phyloP scores from a whole-genome alignment of 805 yeast genomes.

The Cephaloascus albidus region DNA sequence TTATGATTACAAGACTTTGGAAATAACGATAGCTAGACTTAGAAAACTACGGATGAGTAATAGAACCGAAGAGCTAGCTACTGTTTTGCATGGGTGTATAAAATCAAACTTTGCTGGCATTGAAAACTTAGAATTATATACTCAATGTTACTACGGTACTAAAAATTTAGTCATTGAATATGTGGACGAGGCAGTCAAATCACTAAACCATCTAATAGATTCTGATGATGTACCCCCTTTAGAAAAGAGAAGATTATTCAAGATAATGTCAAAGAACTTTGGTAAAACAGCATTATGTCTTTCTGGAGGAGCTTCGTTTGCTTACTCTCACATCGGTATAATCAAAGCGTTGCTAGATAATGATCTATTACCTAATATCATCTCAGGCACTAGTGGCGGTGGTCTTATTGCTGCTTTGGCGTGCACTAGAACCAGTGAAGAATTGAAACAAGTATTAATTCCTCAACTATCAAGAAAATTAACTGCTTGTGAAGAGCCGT shows the following conservation, averaged over 20 bases:
- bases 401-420: conserved; percentile 69
- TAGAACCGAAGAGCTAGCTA: conserved; percentile 36
- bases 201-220: conserved; percentile 33
- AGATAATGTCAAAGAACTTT: conserved; percentile 48
- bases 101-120: conserved; percentile 73
- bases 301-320: conserved; percentile 75
- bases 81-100: conserved; percentile 55
- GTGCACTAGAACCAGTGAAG: conserved; percentile 62
- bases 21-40: conserved; percentile 35
- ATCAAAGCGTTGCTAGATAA: conserved; percentile 62
- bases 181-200: conserved; percentile 38
- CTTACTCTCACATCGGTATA: conserved; percentile 72
- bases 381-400: conserved; percentile 79
- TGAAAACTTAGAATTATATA: conserved; percentile 61
- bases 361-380: conserved; percentile 55
- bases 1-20: conserved; percentile 58
- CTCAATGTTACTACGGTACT: conserved; percentile 72
- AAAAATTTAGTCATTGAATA: conserved; percentile 49
- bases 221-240: conserved; percentile 24
- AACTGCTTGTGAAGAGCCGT: conserved; percentile 61
- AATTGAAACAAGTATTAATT: conserved; percentile 41
- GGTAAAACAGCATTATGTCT: conserved; percentile 68
- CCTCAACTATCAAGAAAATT: conserved; percentile 57
- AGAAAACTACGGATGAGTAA: conserved; percentile 19
- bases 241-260: conserved; percentile 44